phyloP scores from a whole-genome alignment of 306 rosid genomes.

The Quercus wislizeni region DNA sequence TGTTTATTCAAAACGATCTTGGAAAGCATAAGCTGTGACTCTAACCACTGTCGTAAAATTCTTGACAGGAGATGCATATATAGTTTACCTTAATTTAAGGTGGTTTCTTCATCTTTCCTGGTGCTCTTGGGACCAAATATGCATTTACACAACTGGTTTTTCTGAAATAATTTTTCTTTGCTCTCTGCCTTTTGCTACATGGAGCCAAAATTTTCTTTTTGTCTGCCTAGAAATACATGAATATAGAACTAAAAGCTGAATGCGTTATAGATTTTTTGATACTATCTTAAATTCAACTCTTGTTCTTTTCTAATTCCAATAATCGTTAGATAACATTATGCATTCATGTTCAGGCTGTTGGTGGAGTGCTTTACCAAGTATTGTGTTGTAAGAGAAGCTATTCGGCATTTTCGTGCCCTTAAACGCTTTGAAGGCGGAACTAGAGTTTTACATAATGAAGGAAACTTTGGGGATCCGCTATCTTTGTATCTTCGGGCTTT shows the following conservation, averaged over 20 bases:
- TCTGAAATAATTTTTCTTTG: not conserved
- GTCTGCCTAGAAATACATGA: not conserved
- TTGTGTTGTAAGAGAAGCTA: slow-evolving; percentile 83
- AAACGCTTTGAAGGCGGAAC: slow-evolving; percentile 68
- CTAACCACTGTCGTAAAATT: not conserved
- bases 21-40: not conserved
- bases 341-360: slow-evolving; percentile 62
- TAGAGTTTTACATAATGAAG: slow-evolving; percentile 65
- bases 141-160: slow-evolving; percentile 10
- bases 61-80: not conserved
- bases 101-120: not conserved
- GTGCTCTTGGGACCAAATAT: slow-evolving; percentile 8
- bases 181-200: not conserved
- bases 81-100: not conserved
- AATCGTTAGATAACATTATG: not conserved
- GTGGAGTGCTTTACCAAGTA: slow-evolving; percentile 98
- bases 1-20: not conserved
- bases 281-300: not conserved
- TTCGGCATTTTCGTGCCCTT: slow-evolving; percentile 96
- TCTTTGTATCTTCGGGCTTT: slow-evolving; percentile 92
- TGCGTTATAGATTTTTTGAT: not conserved
- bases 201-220: not conserved
- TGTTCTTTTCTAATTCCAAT: not conserved
- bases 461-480: slow-evolving; percentile 88
- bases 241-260: not conserved